Evolutionary conservation across 2,329 filamentous ascomycete genomes (phyloP).

Genomic region (Cladobotryum mycophilum): DNA sequence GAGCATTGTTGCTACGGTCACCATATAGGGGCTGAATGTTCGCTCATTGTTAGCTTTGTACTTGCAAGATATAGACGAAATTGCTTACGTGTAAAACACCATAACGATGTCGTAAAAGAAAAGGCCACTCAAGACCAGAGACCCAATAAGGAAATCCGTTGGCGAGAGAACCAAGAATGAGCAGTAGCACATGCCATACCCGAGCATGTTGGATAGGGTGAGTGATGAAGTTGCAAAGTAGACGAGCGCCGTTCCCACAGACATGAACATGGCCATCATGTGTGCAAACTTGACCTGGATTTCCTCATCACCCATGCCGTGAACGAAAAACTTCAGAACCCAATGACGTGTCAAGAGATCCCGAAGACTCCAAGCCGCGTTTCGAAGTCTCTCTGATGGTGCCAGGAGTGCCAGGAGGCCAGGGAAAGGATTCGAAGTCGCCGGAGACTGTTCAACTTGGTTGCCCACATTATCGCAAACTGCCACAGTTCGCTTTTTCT

Average conservation of each 20-base stretch:
- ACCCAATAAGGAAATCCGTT: constrained; percentile 78
- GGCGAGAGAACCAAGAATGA: constrained; percentile 80
- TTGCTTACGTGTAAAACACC: constrained; percentile 71
- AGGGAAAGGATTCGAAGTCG: constrained; percentile 24
- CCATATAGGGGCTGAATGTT: constrained; percentile 62
- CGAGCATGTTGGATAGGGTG: constrained; percentile 74
- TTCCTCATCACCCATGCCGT: constrained; percentile 42
- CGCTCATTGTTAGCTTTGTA: constrained; percentile 15
- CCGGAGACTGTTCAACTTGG: constrained; percentile 18
- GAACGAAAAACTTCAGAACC: constrained; percentile 44
- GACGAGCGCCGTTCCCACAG: constrained; percentile 47
- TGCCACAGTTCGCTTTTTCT: constrained; percentile 33
- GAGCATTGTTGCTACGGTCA: constrained; percentile 78
- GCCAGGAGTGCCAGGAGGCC: constrained; percentile 29
- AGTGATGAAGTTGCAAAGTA: constrained; percentile 60
- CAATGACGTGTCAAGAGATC: constrained; percentile 46
- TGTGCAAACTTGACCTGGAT: constrained; percentile 51
- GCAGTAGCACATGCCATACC: constrained; percentile 79
- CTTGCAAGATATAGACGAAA: neutral
- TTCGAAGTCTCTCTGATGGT: constrained; percentile 15
- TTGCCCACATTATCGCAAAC: constrained; percentile 30
- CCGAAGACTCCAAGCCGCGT: constrained; percentile 43
- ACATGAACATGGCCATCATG: constrained; percentile 48
- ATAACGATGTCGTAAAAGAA: constrained; percentile 96
- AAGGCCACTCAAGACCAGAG: constrained; percentile 67